These are phyloP conservation scores for Puccinia hordei DNA, from an alignment of 1,284 basidiomycete genomes.

Conservation along the genomic window DNA sequence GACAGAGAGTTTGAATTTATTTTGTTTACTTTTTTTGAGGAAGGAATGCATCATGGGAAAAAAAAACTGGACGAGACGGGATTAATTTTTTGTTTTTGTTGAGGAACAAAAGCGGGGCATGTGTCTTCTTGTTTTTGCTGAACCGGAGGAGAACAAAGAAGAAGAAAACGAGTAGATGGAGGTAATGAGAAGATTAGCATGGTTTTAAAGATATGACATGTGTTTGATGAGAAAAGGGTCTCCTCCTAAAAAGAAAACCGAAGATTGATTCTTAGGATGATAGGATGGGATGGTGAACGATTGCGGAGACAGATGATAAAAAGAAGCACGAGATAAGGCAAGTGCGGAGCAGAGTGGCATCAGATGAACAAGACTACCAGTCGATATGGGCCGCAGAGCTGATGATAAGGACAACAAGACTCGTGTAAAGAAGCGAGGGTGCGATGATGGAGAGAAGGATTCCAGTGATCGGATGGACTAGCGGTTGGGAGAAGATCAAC, in stretches of 20 bases:
- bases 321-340: background rate
- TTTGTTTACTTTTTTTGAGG: no score
- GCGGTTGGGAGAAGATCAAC: slow-evolving; percentile 22
- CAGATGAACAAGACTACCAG: background rate
- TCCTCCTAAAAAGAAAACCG: background rate
- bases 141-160: no score
- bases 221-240: background rate
- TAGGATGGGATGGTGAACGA: background rate
- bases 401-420: slow-evolving; percentile 34
- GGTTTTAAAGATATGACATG: background rate
- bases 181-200: no score
- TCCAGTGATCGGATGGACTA: slow-evolving; percentile 24
- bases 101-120: no score
- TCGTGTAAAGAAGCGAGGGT: slow-evolving; percentile 26
- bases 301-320: background rate
- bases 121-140: no score
- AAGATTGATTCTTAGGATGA: background rate
- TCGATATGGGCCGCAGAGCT: background rate
- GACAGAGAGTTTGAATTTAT: no score
- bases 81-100: no score
- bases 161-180: no score
- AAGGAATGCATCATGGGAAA: no score
- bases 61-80: no score
- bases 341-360: background rate
- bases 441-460: slow-evolving; percentile 16